Conservation (phyloP, 2,329 filamentous ascomycete species). For the Amylocarpus encephaloides region DNA sequence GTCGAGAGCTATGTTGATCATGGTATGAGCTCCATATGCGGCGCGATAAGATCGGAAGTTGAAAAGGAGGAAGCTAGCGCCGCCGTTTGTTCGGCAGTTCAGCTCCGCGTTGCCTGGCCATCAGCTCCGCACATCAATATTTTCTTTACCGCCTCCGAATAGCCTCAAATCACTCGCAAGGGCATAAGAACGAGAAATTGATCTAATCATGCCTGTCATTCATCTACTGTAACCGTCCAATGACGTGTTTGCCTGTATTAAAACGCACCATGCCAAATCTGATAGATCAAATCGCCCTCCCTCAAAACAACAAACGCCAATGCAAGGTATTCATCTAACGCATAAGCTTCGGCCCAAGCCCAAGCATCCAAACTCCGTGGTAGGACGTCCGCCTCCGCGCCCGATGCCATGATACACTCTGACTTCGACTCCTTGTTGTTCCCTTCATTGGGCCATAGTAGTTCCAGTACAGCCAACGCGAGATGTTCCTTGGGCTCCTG, state of each 20-base stretch:
- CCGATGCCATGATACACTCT: background rate
- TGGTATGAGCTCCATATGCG: background rate
- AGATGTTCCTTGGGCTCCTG: slow-evolving; percentile 6
- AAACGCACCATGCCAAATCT: too few relatives aligned
- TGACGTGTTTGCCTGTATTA: too few relatives aligned
- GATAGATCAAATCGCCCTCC: too few relatives aligned
- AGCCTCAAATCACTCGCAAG: background rate
- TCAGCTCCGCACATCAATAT: too few relatives aligned
- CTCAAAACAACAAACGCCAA: too few relatives aligned
- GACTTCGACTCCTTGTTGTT: slow-evolving; percentile 8
- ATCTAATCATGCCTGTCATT: too few relatives aligned
- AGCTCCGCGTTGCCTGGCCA: too few relatives aligned
- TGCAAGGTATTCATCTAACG: too few relatives aligned
- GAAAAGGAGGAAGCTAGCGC: background rate
- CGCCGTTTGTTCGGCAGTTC: background rate
- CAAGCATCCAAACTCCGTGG: background rate
- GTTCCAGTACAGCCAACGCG: slow-evolving; percentile 11
- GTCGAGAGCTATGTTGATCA: background rate
- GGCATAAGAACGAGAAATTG: too few relatives aligned
- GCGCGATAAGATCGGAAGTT: background rate
- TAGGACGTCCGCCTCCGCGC: background rate
- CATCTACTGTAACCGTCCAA: too few relatives aligned
- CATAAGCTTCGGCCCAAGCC: background rate
- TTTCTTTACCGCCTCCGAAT: background rate
- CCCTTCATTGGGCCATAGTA: slow-evolving; percentile 12